A percentile compares a stretch with the other conserved stretches of the same genome.
phyloP scores from a whole-genome alignment of 2,329 filamentous ascomycete species.

The Claviceps sp. region DNA sequence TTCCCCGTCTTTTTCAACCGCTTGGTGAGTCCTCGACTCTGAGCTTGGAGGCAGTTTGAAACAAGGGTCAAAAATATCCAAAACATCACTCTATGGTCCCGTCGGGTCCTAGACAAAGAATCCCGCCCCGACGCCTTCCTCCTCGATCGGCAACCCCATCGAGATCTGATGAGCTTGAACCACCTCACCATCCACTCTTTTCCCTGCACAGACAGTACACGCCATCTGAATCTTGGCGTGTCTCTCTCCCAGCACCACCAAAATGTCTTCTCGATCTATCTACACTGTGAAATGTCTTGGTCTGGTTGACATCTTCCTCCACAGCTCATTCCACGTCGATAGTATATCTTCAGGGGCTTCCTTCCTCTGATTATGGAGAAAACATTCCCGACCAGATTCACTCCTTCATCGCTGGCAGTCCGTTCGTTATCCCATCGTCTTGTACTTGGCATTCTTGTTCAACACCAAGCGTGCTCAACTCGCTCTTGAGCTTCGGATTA shows the following conservation, averaged over 20 bases:
- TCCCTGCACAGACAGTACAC: slow-evolving; percentile 16
- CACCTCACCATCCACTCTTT: slow-evolving; percentile 20
- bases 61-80: slow-evolving; percentile 9
- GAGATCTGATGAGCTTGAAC: slow-evolving; percentile 12
- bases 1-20: neutral
- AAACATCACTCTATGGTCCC: slow-evolving; percentile 15
- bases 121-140: slow-evolving; percentile 8
- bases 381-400: slow-evolving; percentile 23
- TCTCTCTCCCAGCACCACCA: slow-evolving; percentile 14
- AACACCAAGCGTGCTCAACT: neutral
- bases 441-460: slow-evolving; percentile 3
- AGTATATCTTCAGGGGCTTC: slow-evolving; percentile 29
- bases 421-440: slow-evolving; percentile 1
- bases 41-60: slow-evolving; percentile 10
- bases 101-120: slow-evolving; percentile 11
- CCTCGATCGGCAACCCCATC: slow-evolving; percentile 14
- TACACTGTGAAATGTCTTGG: slow-evolving; percentile 22
- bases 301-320: slow-evolving; percentile 17
- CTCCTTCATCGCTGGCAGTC: slow-evolving; percentile 5
- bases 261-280: slow-evolving; percentile 20
- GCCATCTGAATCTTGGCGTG: slow-evolving; percentile 22
- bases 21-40: slow-evolving; percentile 3
- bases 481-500: slow-evolving; percentile 1
- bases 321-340: slow-evolving; percentile 23
- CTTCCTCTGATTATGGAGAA: slow-evolving; percentile 18